phyloP scores from a whole-genome alignment of 257 asterid species.

The Solanum rostratum region DNA sequence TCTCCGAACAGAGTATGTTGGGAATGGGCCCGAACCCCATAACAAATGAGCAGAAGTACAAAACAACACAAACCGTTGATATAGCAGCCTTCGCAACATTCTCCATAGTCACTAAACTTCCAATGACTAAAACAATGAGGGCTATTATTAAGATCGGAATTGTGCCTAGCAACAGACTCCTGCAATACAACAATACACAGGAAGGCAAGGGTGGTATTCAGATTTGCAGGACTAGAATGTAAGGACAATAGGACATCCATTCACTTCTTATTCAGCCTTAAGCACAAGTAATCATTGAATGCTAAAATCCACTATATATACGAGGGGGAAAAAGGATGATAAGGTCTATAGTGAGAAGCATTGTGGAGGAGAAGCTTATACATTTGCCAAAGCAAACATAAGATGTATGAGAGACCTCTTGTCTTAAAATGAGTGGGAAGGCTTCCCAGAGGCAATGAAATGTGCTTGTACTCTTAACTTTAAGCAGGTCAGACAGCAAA shows the following conservation, averaged over 20 bases:
- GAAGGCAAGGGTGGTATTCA: background rate
- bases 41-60: conserved; percentile 39
- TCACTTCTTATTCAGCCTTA: background rate
- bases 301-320: background rate
- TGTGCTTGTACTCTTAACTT: background rate
- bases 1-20: conserved; percentile 59
- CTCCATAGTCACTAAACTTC: conserved; percentile 23
- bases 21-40: conserved; percentile 74
- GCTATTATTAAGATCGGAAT: conserved; percentile 37
- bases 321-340: background rate
- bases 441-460: background rate
- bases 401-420: background rate
- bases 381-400: background rate
- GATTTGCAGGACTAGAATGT: background rate
- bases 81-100: conserved; percentile 30
- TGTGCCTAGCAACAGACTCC: conserved; percentile 53
- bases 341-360: background rate
- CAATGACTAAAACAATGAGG: conserved; percentile 34
- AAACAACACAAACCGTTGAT: conserved; percentile 40
- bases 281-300: background rate
- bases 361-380: background rate
- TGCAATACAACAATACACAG: conserved; percentile 5
- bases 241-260: background rate
- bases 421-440: background rate
- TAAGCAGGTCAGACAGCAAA: background rate